A percentile compares a stretch with the other conserved stretches of the same genome.
Conservation (phyloP, 1,284 basidiomycete species). For the Ustilago curta region DNA sequence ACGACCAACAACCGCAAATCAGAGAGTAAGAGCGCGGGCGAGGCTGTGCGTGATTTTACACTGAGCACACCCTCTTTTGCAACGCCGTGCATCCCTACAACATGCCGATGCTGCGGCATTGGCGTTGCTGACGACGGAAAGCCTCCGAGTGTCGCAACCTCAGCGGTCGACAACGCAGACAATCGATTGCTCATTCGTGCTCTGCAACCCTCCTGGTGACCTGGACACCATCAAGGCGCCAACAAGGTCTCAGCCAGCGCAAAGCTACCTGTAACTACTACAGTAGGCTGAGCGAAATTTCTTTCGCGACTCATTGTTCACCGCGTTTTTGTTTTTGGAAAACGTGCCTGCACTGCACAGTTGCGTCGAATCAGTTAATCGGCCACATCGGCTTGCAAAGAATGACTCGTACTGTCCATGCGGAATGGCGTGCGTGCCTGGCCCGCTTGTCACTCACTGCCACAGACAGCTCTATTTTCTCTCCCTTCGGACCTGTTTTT, state of each 20-base stretch:
- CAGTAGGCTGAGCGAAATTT: neutral
- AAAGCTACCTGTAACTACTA: neutral
- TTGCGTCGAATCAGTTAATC: slow-evolving; percentile 1
- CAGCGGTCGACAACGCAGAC: neutral
- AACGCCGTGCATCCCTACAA: neutral
- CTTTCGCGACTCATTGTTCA: neutral
- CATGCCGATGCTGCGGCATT: neutral
- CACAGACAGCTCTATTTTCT: slow-evolving; percentile 3
- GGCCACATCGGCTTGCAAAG: neutral
- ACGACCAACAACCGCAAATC: too few relatives aligned
- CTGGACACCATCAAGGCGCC: neutral
- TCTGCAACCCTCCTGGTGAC: neutral
- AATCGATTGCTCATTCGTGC: neutral
- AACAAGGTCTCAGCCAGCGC: slow-evolving; percentile 2
- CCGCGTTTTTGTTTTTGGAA: neutral
- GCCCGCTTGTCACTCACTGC: neutral
- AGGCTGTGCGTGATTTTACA: neutral
- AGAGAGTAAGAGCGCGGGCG: neutral
- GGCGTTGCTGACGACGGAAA: too few relatives aligned
- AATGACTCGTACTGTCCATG: slow-evolving; percentile 8
- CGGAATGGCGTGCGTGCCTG: slow-evolving; percentile 15
- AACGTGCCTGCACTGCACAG: neutral
- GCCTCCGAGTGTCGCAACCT: neutral
- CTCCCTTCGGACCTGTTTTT: neutral
- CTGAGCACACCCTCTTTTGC: slow-evolving; percentile 1